phyloP scores from a whole-genome alignment of 192 early-diverging fungal genomes.

The Haplosporangium gracile region DNA sequence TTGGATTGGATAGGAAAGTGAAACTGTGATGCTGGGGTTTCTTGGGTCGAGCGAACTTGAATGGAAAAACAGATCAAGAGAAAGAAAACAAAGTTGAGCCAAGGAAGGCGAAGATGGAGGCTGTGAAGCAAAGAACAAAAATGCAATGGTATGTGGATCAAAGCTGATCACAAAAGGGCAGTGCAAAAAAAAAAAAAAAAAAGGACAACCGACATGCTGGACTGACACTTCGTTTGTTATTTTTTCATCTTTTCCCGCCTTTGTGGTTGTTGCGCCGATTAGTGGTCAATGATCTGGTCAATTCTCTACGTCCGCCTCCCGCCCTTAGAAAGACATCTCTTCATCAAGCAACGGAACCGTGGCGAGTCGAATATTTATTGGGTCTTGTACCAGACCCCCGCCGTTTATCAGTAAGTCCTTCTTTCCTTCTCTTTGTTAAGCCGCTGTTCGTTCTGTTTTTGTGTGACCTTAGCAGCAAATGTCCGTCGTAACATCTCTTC shows the following conservation, averaged over 20 bases:
- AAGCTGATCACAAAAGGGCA: not conserved
- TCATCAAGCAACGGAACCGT: not conserved
- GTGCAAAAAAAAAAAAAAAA: not conserved
- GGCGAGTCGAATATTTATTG: conserved; percentile 6
- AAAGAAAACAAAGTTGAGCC: not conserved
- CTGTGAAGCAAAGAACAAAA: not conserved
- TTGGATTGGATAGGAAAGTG: too few species aligned
- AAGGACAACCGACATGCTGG: not conserved
- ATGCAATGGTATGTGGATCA: not conserved
- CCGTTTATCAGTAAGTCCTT: conserved; percentile 20
- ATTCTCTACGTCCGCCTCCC: conserved; percentile 21
- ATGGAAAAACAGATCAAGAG: not conserved
- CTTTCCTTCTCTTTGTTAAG: not conserved
- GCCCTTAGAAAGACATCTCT: not conserved
- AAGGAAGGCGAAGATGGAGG: not conserved
- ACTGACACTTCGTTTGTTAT: not conserved
- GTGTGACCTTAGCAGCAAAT: not conserved
- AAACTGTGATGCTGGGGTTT: too few species aligned
- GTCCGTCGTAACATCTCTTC: not conserved
- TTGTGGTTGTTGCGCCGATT: not conserved
- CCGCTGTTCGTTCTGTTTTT: not conserved
- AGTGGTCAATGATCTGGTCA: conserved; percentile 33
- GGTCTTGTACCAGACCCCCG: conserved; percentile 19
- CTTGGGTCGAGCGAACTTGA: not conserved
- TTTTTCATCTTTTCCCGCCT: not conserved